Evolutionary conservation across 2,329 filamentous ascomycete species (phyloP).

Genomic region (Fulvia fulva): DNA sequence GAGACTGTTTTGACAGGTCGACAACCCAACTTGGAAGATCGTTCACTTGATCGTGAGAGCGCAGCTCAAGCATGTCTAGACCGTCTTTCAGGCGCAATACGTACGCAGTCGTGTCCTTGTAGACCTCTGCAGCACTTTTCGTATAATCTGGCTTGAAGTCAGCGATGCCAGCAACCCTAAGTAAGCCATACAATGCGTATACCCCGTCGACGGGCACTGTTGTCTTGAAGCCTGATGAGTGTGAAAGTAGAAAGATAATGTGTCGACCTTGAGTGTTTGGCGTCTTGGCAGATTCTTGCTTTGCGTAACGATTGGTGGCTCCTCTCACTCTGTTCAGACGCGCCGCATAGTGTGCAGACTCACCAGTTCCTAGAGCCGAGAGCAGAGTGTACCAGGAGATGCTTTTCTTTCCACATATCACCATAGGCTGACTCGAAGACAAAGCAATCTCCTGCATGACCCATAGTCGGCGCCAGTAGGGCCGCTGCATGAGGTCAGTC

Average conservation of each 20-base stretch:
- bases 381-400: neutral
- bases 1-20: neutral
- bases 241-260: neutral
- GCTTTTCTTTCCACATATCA: neutral
- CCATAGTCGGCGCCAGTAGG: neutral
- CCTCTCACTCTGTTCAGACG: neutral
- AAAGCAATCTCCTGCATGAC: neutral
- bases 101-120: neutral
- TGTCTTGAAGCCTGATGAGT: slow-evolving; percentile 1
- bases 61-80: neutral
- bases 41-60: neutral
- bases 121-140: neutral
- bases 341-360: neutral
- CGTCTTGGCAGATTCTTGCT: neutral
- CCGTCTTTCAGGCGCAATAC: neutral
- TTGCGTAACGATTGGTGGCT: neutral
- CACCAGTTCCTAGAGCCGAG: neutral
- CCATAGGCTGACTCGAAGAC: neutral
- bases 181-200: neutral
- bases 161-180: neutral
- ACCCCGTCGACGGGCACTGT: neutral
- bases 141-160: neutral
- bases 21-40: neutral
- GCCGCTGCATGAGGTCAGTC: neutral
- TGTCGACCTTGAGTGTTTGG: neutral